phyloP scores from a whole-genome alignment of 331 rosid species.

The Quercus phellos region DNA sequence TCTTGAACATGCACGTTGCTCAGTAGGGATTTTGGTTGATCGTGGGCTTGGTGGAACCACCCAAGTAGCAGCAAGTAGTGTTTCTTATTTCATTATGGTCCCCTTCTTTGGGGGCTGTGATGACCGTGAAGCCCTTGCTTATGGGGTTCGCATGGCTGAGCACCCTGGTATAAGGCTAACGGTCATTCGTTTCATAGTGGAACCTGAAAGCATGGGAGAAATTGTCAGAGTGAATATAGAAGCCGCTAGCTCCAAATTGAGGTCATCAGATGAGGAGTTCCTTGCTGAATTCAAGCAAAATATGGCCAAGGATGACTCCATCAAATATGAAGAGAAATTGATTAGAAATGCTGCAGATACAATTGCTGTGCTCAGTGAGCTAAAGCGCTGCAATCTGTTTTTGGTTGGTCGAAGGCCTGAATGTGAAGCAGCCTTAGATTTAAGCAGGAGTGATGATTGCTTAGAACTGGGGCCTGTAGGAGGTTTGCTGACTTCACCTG shows the following conservation, averaged over 20 bases:
- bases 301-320: slow-evolving; percentile 30
- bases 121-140: slow-evolving; percentile 77
- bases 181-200: slow-evolving; percentile 46
- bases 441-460: slow-evolving; percentile 38
- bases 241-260: slow-evolving; percentile 6
- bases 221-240: slow-evolving; percentile 31
- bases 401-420: slow-evolving; percentile 53
- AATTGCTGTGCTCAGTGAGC: slow-evolving; percentile 31
- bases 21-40: slow-evolving; percentile 75
- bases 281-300: slow-evolving; percentile 39
- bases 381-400: slow-evolving; percentile 47
- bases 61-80: slow-evolving; percentile 63
- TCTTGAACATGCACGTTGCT: slow-evolving; percentile 69
- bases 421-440: slow-evolving; percentile 28
- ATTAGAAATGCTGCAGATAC: slow-evolving; percentile 37
- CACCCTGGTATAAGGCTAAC: slow-evolving; percentile 74
- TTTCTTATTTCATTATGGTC: slow-evolving; percentile 48
- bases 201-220: slow-evolving; percentile 32
- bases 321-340: slow-evolving; percentile 37
- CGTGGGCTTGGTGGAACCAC: slow-evolving; percentile 80
- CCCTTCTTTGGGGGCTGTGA: slow-evolving; percentile 82
- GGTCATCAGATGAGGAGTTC: slow-evolving; percentile 39
- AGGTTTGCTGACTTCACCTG: slow-evolving; percentile 55
- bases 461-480: slow-evolving; percentile 76
- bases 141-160: slow-evolving; percentile 68